phyloP scores from a whole-genome alignment of 164 flowering plant genomes.

The Echeveria elegans region DNA sequence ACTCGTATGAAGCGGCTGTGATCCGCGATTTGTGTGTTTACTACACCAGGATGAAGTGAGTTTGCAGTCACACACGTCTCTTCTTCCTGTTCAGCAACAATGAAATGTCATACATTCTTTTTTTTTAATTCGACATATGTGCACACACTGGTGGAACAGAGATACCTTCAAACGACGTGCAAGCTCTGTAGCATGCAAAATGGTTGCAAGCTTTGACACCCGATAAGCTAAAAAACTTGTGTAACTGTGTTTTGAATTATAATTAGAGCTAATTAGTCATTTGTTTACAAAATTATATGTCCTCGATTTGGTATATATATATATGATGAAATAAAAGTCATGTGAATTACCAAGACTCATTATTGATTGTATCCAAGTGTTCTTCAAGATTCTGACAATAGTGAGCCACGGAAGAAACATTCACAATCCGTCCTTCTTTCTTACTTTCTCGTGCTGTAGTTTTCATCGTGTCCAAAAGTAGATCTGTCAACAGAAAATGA shows the following conservation, averaged over 20 bases:
- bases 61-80: not conserved
- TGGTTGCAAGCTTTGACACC: not conserved
- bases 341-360: not conserved
- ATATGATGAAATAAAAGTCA: no score
- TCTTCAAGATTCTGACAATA: not conserved
- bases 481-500: slow-evolving; percentile 7
- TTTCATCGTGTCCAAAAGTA: not conserved
- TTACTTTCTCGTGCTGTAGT: not conserved
- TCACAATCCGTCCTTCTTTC: slow-evolving; percentile 6
- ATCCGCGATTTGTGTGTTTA: not conserved
- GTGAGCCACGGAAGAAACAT: slow-evolving; percentile 7
- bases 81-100: not conserved
- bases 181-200: slow-evolving; percentile 2
- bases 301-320: no score
- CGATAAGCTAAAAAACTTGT: slow-evolving; percentile 3
- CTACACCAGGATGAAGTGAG: slow-evolving; percentile 7
- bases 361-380: not conserved
- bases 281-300: no score
- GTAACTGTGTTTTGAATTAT: slow-evolving; percentile 3
- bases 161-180: slow-evolving; percentile 1
- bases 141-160: not conserved
- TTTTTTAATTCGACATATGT: no score
- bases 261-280: no score
- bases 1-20: not conserved
- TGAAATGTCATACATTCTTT: not conserved